Evolutionary conservation across 2,329 filamentous ascomycete species (phyloP), one percentile per base, ranked within the genome.

Genomic region (Parafenestella ontariensis): DNA sequence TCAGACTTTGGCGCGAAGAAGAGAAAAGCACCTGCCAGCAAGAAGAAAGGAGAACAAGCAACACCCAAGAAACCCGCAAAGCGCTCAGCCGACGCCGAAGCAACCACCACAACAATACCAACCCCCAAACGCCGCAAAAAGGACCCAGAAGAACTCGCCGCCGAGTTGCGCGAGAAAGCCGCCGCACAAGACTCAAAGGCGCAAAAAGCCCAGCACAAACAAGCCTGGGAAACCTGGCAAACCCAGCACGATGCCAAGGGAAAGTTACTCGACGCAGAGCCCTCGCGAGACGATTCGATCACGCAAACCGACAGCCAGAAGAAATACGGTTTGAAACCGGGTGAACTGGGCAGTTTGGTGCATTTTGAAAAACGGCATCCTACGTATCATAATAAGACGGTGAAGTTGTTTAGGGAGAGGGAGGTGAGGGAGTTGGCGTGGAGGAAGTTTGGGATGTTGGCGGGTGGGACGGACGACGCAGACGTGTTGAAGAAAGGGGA

Each of bases 261-360:
- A 11, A 20, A 21, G 23, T 28, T 60, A 17, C 37, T 60, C 5
- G 45, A 44, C 15, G 42, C 17, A 1, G 58, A 60, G 13, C 58
- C 58, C 3, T 13, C 11, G 10, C 48, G 42, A 17, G 46, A 52
- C 3, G 46, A 42, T 15, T 49, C 36, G 1, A 62, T 64, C 39
- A 64, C 56, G 4, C 61, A 64, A 18, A 60, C 49, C 2, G 55
- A 62, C n/a, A 51, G 47, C 2, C 17, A 46, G 13, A 54, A 58
- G 24, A 51, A 54, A 15, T 64, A 62, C n/a, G 52, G 48, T 1
- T 26, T 64, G 26, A 64, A 60, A 46, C 52, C 52, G 17, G 54
- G 47, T 15, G 59, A 61, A 2, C 17, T 64, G 24, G 24, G 2
- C 1, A 37, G 44, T 2, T 11, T 62, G 3, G 23, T 23, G 11